These are phyloP conservation scores for Moesziomyces sp. DNA, from an alignment of 1,284 basidiomycete species.

Conservation along the genomic window DNA sequence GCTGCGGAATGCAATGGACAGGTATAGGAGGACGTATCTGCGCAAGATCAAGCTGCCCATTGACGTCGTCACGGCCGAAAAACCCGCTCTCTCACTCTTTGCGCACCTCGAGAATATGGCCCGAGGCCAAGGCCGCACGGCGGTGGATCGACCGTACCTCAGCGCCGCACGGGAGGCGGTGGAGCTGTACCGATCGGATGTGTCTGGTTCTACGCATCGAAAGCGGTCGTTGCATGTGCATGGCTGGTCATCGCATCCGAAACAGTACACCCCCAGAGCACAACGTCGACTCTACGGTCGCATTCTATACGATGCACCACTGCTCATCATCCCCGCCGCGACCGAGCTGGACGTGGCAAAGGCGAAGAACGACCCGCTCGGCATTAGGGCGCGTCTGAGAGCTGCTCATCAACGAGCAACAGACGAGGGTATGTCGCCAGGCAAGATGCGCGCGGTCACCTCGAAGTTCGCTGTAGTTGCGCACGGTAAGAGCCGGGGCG, in stretches of 20 bases:
- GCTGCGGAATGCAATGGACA: slow-evolving; percentile 14
- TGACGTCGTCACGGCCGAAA: slow-evolving; percentile 4
- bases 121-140: not conserved
- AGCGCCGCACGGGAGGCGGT: not conserved
- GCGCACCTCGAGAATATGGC: slow-evolving; percentile 9
- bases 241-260: slow-evolving; percentile 34
- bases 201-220: slow-evolving; percentile 7
- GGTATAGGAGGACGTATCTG: slow-evolving; percentile 16
- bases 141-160: not conserved
- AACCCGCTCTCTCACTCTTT: not conserved
- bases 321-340: slow-evolving; percentile 4
- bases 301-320: slow-evolving; percentile 11
- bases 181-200: slow-evolving; percentile 5
- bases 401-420: not conserved
- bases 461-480: not conserved
- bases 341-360: too few species aligned
- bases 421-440: too few species aligned
- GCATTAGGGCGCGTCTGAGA: not conserved
- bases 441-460: not conserved
- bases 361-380: not conserved
- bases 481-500: too few species aligned
- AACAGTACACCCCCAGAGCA: slow-evolving; percentile 13
- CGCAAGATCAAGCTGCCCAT: slow-evolving; percentile 27
- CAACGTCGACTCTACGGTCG: slow-evolving; percentile 25
- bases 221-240: slow-evolving; percentile 7